Evolutionary conservation across 305 asterid genomes (phyloP).

Genomic region (Coffea humblotiana): DNA sequence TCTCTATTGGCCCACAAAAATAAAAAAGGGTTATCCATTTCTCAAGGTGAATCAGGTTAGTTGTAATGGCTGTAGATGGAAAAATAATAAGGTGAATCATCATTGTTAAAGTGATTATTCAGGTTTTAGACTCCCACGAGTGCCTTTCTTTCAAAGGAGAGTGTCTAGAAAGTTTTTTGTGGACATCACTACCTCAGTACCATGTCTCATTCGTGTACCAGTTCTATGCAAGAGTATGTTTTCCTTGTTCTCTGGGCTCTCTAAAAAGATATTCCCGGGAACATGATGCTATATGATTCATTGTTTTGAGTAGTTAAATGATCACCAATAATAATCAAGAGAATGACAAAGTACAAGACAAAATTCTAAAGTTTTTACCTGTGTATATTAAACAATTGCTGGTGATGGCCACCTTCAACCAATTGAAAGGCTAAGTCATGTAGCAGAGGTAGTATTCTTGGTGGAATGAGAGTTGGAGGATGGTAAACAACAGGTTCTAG

Average conservation of each 20-base stretch:
- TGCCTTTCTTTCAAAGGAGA: background rate
- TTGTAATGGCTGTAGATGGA: background rate
- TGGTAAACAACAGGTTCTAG: slow-evolving; percentile 54
- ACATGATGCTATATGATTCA: background rate
- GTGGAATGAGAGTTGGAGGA: slow-evolving; percentile 78
- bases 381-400: slow-evolving; percentile 59
- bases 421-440: slow-evolving; percentile 65
- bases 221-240: background rate
- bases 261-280: background rate
- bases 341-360: too few relatives aligned
- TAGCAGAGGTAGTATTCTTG: slow-evolving; percentile 75
- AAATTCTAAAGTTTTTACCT: slow-evolving; percentile 37
- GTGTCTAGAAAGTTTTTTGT: background rate
- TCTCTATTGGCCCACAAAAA: background rate
- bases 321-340: slow-evolving; percentile 1
- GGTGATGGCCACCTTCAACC: slow-evolving; percentile 81
- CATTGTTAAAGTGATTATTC: background rate
- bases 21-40: too few relatives aligned
- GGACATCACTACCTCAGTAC: background rate
- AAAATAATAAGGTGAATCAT: background rate
- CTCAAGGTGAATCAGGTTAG: too few relatives aligned
- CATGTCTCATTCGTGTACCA: background rate
- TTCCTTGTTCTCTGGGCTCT: background rate
- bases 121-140: background rate
- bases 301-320: background rate